Conservation (phyloP, 2,329 filamentous ascomycete species). For the Moelleriella libera region DNA sequence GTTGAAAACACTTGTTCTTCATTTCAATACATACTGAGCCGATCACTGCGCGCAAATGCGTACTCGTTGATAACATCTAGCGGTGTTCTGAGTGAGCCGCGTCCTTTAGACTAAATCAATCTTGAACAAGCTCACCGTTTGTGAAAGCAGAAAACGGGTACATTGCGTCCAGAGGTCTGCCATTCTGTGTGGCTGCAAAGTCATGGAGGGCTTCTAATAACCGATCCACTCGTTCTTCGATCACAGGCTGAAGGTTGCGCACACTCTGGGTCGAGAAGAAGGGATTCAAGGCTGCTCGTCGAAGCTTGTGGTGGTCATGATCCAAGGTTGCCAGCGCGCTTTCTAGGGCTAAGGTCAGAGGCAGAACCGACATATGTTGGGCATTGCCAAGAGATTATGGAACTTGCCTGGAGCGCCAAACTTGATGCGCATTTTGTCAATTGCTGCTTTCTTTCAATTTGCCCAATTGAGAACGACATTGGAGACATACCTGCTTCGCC, state of each 20-base stretch:
- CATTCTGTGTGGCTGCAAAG: conserved; percentile 11
- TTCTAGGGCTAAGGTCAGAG: conserved; percentile 10
- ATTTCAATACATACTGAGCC: conserved; percentile 11
- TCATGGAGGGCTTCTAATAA: conserved; percentile 16
- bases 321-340: conserved; percentile 19
- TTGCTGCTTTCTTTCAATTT: neutral
- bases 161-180: conserved; percentile 19
- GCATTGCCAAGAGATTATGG: neutral
- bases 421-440: conserved; percentile 5
- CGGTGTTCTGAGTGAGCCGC: neutral
- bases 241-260: conserved; percentile 21
- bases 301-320: conserved; percentile 18
- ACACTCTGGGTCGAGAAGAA: conserved; percentile 23
- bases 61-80: conserved; percentile 25
- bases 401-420: conserved; percentile 18
- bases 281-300: conserved; percentile 19
- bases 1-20: neutral
- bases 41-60: conserved; percentile 20
- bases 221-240: conserved; percentile 20
- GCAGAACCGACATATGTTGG: neutral
- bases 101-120: neutral
- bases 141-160: conserved; percentile 23
- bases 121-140: conserved; percentile 13
- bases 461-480: neutral
- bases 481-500: conserved; percentile 16